Conservation (phyloP, 495 filamentous ascomycete species). For the Penicillium dipodomyicola region DNA sequence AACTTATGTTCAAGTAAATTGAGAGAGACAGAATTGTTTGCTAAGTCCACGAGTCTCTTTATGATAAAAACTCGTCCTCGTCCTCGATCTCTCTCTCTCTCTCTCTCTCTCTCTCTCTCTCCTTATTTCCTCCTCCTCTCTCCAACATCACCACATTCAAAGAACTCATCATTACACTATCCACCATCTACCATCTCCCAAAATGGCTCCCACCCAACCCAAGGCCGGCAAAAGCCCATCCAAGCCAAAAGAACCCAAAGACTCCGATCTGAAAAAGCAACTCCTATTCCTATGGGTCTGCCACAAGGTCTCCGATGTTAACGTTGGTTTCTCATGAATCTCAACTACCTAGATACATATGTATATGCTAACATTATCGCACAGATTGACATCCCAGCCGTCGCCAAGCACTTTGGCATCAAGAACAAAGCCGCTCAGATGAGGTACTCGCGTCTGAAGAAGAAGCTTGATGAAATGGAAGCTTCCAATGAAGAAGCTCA, state of each 20-base stretch:
- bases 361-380: neutral
- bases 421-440: neutral
- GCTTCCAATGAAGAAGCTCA: neutral
- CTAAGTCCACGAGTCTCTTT: neutral
- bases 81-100: neutral
- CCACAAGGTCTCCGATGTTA: neutral
- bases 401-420: neutral
- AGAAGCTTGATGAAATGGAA: conserved; percentile 10
- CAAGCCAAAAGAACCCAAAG: neutral
- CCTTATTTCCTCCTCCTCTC: neutral
- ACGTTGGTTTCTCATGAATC: neutral
- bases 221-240: neutral
- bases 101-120: neutral
- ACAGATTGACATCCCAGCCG: neutral
- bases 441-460: neutral
- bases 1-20: no score
- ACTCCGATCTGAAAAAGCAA: neutral
- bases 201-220: neutral
- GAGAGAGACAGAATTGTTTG: neutral
- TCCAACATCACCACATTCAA: neutral
- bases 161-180: neutral
- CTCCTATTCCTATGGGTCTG: conserved; percentile 1
- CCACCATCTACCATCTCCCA: neutral
- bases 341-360: neutral
- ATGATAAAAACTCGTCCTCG: neutral